Percentiles rank a stretch among this genome's conserved stretches.
Conservation (phyloP, 2,329 filamentous ascomycete species). For the Fusarium goolgardi region DNA sequence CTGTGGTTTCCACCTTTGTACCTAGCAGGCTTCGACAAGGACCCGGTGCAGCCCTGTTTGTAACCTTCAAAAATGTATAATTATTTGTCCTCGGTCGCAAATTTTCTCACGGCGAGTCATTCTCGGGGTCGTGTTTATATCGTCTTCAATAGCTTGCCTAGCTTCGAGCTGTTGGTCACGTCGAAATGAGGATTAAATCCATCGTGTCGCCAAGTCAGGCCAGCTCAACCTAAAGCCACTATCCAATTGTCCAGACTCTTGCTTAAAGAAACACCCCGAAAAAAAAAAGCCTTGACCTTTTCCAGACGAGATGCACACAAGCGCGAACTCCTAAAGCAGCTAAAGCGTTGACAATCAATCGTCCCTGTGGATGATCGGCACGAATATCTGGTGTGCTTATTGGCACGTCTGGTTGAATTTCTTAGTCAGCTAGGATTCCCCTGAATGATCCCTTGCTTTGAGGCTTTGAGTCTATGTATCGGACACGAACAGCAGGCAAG, state of each 20-base stretch:
- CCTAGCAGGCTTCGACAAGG: slow-evolving; percentile 4
- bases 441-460: slow-evolving; percentile 38
- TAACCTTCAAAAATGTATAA: not conserved
- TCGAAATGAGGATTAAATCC: slow-evolving; percentile 1
- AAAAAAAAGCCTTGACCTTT: slow-evolving; percentile 30
- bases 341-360: slow-evolving; percentile 45
- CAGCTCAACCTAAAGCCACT: slow-evolving; percentile 14
- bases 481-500: slow-evolving; percentile 20
- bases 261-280: slow-evolving; percentile 26
- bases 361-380: slow-evolving; percentile 36
- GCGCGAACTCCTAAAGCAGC: slow-evolving; percentile 28
- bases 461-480: slow-evolving; percentile 19
- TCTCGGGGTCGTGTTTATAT: not conserved
- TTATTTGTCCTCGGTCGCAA: not conserved
- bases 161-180: slow-evolving; percentile 6
- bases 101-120: slow-evolving; percentile 15
- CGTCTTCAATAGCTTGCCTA: slow-evolving; percentile 6
- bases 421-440: slow-evolving; percentile 29
- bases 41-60: slow-evolving; percentile 5
- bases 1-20: slow-evolving; percentile 6
- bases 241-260: slow-evolving; percentile 20
- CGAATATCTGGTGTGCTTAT: slow-evolving; percentile 29
- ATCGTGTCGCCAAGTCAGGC: slow-evolving; percentile 18
- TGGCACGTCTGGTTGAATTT: slow-evolving; percentile 27
- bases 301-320: slow-evolving; percentile 36